Evolutionary conservation across 2,329 filamentous ascomycete genomes (phyloP).

Genomic region (Corinectria fuckeliana): DNA sequence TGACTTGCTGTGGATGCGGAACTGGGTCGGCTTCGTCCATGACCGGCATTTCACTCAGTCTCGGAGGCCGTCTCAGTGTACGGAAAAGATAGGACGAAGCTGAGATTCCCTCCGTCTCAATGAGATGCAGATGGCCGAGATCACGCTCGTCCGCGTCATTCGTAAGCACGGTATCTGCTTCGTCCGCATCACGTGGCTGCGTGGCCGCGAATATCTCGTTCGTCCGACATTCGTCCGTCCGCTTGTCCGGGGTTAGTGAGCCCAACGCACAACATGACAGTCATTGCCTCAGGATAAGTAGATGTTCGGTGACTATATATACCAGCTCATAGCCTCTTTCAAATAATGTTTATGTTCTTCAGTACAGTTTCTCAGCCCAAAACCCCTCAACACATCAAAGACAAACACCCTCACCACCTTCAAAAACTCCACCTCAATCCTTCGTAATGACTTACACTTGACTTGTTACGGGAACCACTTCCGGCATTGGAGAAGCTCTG

Average conservation of each 20-base stretch:
- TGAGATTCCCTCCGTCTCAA: neutral
- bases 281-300: no score
- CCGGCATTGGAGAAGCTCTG: conserved; percentile 41
- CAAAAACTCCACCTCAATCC: neutral
- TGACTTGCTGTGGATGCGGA: neutral
- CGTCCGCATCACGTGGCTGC: neutral
- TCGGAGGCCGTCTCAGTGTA: neutral
- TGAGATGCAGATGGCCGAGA: neutral
- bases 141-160: neutral
- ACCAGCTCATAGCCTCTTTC: neutral
- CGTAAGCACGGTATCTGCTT: neutral
- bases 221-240: conserved; percentile 2
- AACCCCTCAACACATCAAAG: neutral
- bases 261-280: neutral
- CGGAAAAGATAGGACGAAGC: neutral
- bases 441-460: conserved; percentile 34
- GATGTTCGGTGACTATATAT: neutral
- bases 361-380: neutral
- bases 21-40: neutral
- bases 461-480: conserved; percentile 45
- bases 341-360: no score
- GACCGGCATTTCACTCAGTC: neutral
- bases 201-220: neutral
- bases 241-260: neutral
- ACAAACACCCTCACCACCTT: neutral